Base-by-base conservation (phyloP, 2,329 filamentous ascomycete genomes). In the Neospermospora avenae region DNA sequence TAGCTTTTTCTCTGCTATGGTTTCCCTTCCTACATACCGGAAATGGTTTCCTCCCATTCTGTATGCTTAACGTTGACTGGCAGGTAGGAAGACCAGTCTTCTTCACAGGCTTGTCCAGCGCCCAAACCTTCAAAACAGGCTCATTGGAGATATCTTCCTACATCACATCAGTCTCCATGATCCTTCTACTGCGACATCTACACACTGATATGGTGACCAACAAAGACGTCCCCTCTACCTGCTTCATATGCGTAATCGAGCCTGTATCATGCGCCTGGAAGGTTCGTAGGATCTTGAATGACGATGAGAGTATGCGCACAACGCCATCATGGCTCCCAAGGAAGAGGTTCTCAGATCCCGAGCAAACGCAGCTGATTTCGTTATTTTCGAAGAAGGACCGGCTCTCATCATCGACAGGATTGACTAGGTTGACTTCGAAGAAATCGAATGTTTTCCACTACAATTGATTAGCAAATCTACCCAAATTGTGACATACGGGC, bases 401-500 rank as follows among this genome's bases (percentile, higher is more conserved):
- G 73, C 86, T 88, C 73, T 96, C 91, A 71, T 88, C 88, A 74
- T 96, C 89, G 68, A 84, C 83, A 70, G 84, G 84, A 72, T 88
- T 86, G 75, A 97, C 87, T 74, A 90, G 88, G 74, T 86, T 86
- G 75, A 96, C 91, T 77, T 97, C 91, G 84, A 99, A 98, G 87
- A 99, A 99, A 82, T 96, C 93, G 80, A 99, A 99, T 69, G 89
- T 88, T 89, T 97, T 97, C 93, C 95, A 98, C 93, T 73, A 45
- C n/a, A 31, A 11, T 42, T 37, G 48, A 28, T 63, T 62, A 65
- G 57, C 22, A 41, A 25, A 35, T 28, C 14, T 13, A 22, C 20
- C 16, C 22, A 18, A 11, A 3, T 31, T 37, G 13, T 4, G 14
- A 18, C 2, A 28, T 18, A 34, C 5, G 7, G 37, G n/a, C 13